Conservation (phyloP, 139 green algal genomes). For the Chlamydomonas eustigma region DNA sequence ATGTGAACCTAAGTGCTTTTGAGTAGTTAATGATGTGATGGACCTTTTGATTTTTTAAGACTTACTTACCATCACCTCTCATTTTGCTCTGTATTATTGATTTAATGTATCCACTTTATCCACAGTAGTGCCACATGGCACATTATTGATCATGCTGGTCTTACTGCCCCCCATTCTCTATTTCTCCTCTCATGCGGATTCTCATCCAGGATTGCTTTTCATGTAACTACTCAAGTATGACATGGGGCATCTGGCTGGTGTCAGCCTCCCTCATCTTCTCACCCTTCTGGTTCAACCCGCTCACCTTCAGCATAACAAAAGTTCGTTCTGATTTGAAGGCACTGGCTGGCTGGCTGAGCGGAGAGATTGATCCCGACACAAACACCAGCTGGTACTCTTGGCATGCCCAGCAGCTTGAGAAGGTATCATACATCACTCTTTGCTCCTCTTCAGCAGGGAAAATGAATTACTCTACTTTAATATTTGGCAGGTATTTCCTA, state of each 20-base stretch:
- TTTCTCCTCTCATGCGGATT: not conserved
- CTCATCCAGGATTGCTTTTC: not conserved
- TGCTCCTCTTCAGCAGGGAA: no score
- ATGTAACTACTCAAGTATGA: slow-evolving; percentile 5
- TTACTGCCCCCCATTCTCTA: not conserved
- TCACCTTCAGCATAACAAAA: slow-evolving; percentile 25
- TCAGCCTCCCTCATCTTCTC: slow-evolving; percentile 56
- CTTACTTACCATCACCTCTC: no score
- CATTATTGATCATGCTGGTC: no score
- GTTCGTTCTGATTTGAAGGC: slow-evolving; percentile 9
- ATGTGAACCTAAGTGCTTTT: no score
- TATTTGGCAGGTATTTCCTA: no score
- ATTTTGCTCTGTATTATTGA: no score
- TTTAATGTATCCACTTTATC: no score
- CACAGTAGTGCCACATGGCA: no score
- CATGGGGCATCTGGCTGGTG: slow-evolving; percentile 59
- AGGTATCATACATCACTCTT: no score
- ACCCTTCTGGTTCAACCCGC: slow-evolving; percentile 61
- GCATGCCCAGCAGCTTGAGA: slow-evolving; percentile 32
- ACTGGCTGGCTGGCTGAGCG: slow-evolving; percentile 20
- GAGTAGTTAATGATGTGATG: no score
- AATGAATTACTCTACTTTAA: no score
- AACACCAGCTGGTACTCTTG: slow-evolving; percentile 34
- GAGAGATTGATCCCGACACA: slow-evolving; percentile 37
- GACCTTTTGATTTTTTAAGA: no score